Evolutionary conservation across 768 basidiomycete genomes (phyloP).

Genomic region (Mycena vulgaris): DNA sequence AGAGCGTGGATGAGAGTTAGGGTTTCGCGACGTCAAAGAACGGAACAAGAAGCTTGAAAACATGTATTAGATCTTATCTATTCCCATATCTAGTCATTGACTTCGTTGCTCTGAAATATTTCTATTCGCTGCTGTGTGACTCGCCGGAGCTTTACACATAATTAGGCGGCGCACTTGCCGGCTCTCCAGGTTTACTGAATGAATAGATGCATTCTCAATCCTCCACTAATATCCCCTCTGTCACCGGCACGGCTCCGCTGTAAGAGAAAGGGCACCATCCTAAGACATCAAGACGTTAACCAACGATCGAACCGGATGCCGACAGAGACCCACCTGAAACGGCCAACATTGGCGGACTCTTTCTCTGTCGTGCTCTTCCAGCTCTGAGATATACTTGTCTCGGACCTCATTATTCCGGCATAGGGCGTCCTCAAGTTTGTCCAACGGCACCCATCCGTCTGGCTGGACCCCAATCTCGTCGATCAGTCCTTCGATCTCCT

Average conservation of each 20-base stretch:
- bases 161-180: too few relatives aligned
- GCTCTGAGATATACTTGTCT: background rate
- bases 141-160: too few relatives aligned
- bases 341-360: slow-evolving; percentile 11
- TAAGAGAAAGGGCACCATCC: slow-evolving; percentile 5
- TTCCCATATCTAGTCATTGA: too few relatives aligned
- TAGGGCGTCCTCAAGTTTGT: background rate
- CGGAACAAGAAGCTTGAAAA: background rate
- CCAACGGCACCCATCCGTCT: background rate
- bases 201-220: background rate
- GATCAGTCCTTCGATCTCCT: background rate
- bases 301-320: background rate
- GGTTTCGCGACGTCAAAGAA: background rate
- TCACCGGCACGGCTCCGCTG: slow-evolving; percentile 6
- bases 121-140: too few relatives aligned
- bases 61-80: too few relatives aligned
- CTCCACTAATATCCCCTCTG: background rate
- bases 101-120: too few relatives aligned
- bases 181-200: too few relatives aligned
- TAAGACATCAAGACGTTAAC: background rate
- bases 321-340: background rate
- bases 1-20: background rate
- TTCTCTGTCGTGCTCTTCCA: slow-evolving; percentile 1
- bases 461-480: slow-evolving; percentile 10
- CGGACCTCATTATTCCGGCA: slow-evolving; percentile 5